Evolutionary conservation across 192 early-diverging fungal genomes (phyloP), one percentile per base, ranked within the genome.

Genomic region (Coemansia sp.): DNA sequence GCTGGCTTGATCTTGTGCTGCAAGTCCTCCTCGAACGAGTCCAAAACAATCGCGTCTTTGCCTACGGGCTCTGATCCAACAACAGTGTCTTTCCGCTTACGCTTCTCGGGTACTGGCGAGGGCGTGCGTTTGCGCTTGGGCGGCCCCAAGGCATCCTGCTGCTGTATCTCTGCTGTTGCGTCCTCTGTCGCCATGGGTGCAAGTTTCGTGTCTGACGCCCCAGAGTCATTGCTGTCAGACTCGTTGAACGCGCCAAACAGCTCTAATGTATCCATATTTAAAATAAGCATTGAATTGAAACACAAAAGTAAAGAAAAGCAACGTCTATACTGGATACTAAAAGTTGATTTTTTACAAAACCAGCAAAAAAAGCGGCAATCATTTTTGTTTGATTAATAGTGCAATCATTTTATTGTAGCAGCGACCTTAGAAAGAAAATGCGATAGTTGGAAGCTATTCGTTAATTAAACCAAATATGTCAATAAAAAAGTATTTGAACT

Each of bases 11-110:
- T 84, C 69, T 88, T 84, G 56, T 86, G 81, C 56, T 81, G 78
- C 25, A 85, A 72, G 54, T 89, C 85, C 70, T 88, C 80, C 62
- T 87, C 84, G 62, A 90, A 90, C 22, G 78, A 67, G 60, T 90
- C 89, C 7, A 69, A 27, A 32, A 89, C 84, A 25, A 85, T 85
- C 4, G 88, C 84, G 43, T 50, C 51, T 47, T 68, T 55, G 46
- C n/a, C 60, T 24, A 42, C 38, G 8, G 11, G 56, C 24, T 25
- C 35, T 61, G 23, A 24, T 28, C 52, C 46, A 4, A 11, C 29
- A 25, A n/a, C n/a, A n/a, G 16, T 30, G 2, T 30, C 56, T 56
- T 19, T 59, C 38, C 59, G 68, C 46, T 21, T 56, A 28, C 54
- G 81, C 65, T 63, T 80, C 45, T 6, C 51, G 1, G 33, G 55